Conservation (phyloP, 371 early-diverging fungal species). For the Conidiobolus incongruus region DNA sequence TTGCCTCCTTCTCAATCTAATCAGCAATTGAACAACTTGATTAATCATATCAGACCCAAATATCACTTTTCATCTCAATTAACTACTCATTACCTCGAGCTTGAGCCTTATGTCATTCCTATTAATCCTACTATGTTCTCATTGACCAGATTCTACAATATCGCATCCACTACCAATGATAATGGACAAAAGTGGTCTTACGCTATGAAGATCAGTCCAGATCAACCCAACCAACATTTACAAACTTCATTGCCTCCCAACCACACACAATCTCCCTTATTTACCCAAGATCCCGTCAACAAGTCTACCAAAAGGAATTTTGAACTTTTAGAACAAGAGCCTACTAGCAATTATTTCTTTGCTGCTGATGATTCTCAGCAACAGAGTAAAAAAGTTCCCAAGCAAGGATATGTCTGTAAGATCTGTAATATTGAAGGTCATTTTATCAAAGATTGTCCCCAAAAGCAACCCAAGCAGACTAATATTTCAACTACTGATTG, state of each 20-base stretch:
- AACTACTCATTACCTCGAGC: constrained; percentile 38
- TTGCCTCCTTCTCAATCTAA: constrained; percentile 17
- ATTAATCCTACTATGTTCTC: constrained; percentile 9
- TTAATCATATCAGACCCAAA: constrained; percentile 27
- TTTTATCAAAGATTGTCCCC: constrained; percentile 34
- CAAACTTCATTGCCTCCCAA: constrained; percentile 3
- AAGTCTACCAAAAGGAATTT: constrained; percentile 2
- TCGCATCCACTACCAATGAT: not conserved
- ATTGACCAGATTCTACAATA: constrained; percentile 1
- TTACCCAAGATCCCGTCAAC: constrained; percentile 20
- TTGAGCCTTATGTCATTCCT: constrained; percentile 57
- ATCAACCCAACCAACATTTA: constrained; percentile 7
- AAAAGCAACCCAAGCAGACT: constrained; percentile 5
- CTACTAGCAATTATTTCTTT: not conserved
- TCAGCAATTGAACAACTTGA: constrained; percentile 16
- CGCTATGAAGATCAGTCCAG: constrained; percentile 61
- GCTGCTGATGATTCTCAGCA: not conserved
- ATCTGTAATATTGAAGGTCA: constrained; percentile 31
- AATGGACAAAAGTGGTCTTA: constrained; percentile 55
- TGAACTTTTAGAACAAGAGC: not conserved
- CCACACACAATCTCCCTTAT: constrained; percentile 24
- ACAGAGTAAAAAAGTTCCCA: constrained; percentile 5
- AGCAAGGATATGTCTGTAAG: constrained; percentile 26
- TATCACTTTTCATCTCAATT: constrained; percentile 66
- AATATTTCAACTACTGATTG: constrained; percentile 14